Conservation (phyloP, 805 yeast species). For the Ogataea degrootiae region DNA sequence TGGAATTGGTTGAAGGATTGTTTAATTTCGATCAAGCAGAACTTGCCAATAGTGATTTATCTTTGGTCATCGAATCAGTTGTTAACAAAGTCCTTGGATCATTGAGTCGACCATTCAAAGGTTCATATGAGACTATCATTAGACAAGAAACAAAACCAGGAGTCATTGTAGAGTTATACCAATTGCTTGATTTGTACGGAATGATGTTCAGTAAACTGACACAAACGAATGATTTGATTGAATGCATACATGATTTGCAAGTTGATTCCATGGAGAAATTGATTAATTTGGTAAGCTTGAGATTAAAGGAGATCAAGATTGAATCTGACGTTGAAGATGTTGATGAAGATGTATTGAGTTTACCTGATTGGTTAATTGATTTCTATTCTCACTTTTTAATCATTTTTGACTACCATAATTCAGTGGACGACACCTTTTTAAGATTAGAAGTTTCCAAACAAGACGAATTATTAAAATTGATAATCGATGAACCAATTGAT, state of each 20-base stretch:
- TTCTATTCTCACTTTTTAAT: slow-evolving; percentile 57
- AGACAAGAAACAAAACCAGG: slow-evolving; percentile 58
- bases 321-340: slow-evolving; percentile 31
- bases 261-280: slow-evolving; percentile 34
- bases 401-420: slow-evolving; percentile 41
- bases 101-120: slow-evolving; percentile 54
- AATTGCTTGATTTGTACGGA: slow-evolving; percentile 61
- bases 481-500: slow-evolving; percentile 44
- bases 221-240: slow-evolving; percentile 14
- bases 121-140: slow-evolving; percentile 64
- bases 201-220: slow-evolving; percentile 58
- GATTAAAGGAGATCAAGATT: slow-evolving; percentile 28
- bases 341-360: slow-evolving; percentile 50
- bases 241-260: slow-evolving; percentile 30
- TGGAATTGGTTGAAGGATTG: slow-evolving; percentile 64
- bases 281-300: slow-evolving; percentile 35
- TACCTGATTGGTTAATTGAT: slow-evolving; percentile 82
- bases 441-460: slow-evolving; percentile 34
- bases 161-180: slow-evolving; percentile 53
- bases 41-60: slow-evolving; percentile 16
- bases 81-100: slow-evolving; percentile 48
- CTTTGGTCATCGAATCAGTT: slow-evolving; percentile 29
- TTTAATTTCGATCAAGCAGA: slow-evolving; percentile 39
- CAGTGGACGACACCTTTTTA: slow-evolving; percentile 35
- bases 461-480: slow-evolving; percentile 32